These are phyloP conservation scores for Solanum chilense DNA, from an alignment of 257 asterid species.

Conservation along the genomic window DNA sequence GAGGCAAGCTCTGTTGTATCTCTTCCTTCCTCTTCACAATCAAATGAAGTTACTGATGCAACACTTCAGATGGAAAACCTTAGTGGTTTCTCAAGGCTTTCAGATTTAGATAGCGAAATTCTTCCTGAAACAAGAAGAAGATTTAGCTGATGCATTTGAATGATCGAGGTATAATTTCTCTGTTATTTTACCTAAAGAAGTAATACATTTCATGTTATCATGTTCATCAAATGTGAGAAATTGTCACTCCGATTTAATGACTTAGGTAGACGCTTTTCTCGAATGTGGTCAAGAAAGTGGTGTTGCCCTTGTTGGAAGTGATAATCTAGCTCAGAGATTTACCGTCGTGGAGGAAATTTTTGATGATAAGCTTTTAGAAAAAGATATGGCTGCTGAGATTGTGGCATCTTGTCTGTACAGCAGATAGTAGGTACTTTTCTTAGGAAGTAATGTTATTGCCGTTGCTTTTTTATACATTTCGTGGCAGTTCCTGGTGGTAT, in stretches of 20 bases:
- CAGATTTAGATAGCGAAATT: neutral
- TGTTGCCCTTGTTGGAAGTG: neutral
- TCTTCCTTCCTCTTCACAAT: conserved; percentile 18
- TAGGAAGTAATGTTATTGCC: neutral
- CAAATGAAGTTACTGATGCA: conserved; percentile 23
- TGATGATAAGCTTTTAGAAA: neutral
- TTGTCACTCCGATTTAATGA: neutral
- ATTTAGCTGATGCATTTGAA: neutral
- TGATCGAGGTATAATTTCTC: neutral
- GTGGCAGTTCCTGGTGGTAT: neutral
- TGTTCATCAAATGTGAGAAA: neutral
- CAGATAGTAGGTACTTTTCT: neutral
- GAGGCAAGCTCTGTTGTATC: conserved; percentile 18
- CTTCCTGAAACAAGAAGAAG: conserved; percentile 20
- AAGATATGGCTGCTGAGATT: neutral
- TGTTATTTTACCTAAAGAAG: neutral
- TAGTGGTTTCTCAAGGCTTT: conserved; percentile 4
- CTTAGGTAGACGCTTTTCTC: neutral
- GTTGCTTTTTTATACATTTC: neutral
- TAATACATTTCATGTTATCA: neutral
- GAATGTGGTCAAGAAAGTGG: neutral
- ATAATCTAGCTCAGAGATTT: neutral
- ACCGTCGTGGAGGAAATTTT: neutral
- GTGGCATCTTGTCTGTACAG: neutral
- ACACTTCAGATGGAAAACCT: conserved; percentile 7